phyloP scores from a whole-genome alignment of 129 eudicot species.

The Ambrosia artemisiifolia region DNA sequence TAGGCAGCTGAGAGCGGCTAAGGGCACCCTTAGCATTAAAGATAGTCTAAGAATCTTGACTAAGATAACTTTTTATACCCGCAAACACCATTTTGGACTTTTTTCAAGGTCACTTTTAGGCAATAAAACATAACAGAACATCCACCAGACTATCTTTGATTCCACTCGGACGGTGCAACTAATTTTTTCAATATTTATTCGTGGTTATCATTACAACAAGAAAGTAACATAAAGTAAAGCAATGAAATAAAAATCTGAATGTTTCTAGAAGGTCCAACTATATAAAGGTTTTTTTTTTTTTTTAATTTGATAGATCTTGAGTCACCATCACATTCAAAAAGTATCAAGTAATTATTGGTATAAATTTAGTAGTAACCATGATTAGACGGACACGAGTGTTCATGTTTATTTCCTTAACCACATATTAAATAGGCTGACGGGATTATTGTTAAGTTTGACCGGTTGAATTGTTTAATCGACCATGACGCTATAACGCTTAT shows the following conservation, averaged over 20 bases:
- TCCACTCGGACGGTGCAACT: conserved; percentile 24
- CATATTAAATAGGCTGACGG: neutral
- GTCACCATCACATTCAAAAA: conserved; percentile 22
- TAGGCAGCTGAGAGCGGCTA: too few species aligned
- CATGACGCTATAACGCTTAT: too few species aligned
- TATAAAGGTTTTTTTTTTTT: neutral
- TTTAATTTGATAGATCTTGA: conserved; percentile 4
- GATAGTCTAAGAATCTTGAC: conserved; percentile 14
- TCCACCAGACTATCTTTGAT: conserved; percentile 18
- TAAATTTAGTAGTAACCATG: neutral
- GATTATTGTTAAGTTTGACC: too few species aligned
- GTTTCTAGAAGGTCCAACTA: conserved; percentile 30
- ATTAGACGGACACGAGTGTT: neutral
- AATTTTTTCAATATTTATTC: conserved; percentile 20
- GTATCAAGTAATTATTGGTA: neutral
- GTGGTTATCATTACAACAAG: conserved; percentile 22
- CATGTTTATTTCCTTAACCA: neutral
- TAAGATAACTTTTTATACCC: neutral
- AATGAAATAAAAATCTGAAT: neutral
- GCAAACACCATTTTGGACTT: conserved; percentile 16
- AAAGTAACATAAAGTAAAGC: conserved; percentile 14
- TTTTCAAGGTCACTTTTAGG: conserved; percentile 1
- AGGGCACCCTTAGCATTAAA: too few species aligned
- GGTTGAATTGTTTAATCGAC: too few species aligned
- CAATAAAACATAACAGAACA: conserved; percentile 11